phyloP scores from a whole-genome alignment of 2,329 filamentous ascomycete species.

The Claviceps capensis region DNA sequence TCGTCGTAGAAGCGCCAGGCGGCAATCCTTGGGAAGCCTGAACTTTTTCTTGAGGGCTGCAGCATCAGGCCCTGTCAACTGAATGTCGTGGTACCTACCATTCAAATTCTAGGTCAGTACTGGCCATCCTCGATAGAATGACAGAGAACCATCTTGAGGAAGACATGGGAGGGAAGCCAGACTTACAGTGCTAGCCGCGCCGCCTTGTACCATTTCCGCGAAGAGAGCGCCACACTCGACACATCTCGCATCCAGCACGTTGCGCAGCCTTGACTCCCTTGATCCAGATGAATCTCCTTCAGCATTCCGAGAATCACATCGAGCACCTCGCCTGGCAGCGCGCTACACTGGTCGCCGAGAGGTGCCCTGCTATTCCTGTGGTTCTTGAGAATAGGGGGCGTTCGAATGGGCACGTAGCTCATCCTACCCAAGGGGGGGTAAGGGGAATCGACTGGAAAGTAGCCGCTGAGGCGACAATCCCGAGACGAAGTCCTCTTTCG shows the following conservation, averaged over 20 bases:
- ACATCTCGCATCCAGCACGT: constrained; percentile 54
- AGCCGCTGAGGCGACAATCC: constrained; percentile 23
- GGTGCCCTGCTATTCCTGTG: constrained; percentile 8
- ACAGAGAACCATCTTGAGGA: too few species aligned
- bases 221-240: constrained; percentile 35
- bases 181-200: constrained; percentile 38
- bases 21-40: constrained; percentile 37
- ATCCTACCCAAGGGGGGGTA: constrained; percentile 12
- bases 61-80: constrained; percentile 44
- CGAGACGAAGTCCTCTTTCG: constrained; percentile 14
- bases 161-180: too few species aligned
- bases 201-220: constrained; percentile 37
- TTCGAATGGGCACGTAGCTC: constrained; percentile 5
- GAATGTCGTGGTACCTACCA: constrained; percentile 42
- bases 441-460: constrained; percentile 25
- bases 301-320: constrained; percentile 41
- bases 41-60: constrained; percentile 41
- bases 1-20: constrained; percentile 42
- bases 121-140: too few species aligned
- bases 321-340: constrained; percentile 44
- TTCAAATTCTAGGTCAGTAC: neutral
- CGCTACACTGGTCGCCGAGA: constrained; percentile 39
- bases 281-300: constrained; percentile 34
- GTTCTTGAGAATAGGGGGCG: constrained; percentile 1
- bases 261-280: constrained; percentile 38